Conservation (phyloP, 306 rosid genomes). For the Astragalus glycyphyllos region DNA sequence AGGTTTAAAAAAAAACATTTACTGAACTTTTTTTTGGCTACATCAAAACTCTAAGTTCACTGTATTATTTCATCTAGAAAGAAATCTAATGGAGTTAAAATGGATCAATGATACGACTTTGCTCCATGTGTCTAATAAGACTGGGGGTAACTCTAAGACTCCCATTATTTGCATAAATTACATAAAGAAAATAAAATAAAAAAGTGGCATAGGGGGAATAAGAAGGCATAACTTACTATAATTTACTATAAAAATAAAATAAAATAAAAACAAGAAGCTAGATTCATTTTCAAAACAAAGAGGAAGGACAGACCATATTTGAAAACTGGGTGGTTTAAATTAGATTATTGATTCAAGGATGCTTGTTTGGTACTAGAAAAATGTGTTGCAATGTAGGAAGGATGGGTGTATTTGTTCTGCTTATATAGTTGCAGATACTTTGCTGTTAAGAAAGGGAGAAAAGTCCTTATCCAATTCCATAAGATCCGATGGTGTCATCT, state of each 20-base stretch:
- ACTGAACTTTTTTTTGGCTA: not conserved
- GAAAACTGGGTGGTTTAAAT: not conserved
- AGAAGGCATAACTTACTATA: not conserved
- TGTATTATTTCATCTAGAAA: not conserved
- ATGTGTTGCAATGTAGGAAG: conserved; percentile 24
- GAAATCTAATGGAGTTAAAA: not conserved
- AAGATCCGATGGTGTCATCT: no score
- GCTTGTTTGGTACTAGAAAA: conserved; percentile 36
- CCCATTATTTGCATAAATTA: not conserved
- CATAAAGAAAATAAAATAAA: no score
- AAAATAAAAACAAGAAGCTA: not conserved
- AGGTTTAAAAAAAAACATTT: not conserved
- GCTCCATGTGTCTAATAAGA: not conserved
- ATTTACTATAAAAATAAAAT: not conserved
- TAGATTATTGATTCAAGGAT: conserved; percentile 22
- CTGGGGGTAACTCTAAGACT: no score
- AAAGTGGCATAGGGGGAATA: no score
- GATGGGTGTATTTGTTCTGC: not conserved
- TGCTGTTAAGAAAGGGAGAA: conserved; percentile 34
- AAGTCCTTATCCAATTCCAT: not conserved
- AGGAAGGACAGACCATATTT: conserved; percentile 47
- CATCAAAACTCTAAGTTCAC: not conserved
- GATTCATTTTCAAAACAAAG: not conserved
- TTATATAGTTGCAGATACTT: conserved; percentile 49
- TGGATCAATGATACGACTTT: not conserved